Evolutionary conservation across 345 rosid genomes (phyloP), one percentile per base, ranked within the genome.

Genomic region (Aethionema arabicum): DNA sequence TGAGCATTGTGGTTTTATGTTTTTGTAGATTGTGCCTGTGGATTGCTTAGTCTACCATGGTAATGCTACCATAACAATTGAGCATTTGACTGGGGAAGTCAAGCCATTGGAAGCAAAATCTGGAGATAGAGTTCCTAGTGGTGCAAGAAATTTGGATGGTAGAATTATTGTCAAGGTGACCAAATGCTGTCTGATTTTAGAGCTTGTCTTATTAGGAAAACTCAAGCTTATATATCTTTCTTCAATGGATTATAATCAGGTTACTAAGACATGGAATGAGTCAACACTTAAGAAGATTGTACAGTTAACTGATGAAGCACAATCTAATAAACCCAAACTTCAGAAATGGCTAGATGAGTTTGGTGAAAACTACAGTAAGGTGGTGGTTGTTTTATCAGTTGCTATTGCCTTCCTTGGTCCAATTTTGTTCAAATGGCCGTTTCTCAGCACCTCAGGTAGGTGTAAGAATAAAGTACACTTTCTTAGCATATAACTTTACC

Each of bases 261-360:
- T 84, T 33, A 82, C 82, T 0, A 93, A 93, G 59, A 75, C 86
- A 9, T 93, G 99, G 97, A 84, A 84, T 63, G 96, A 93, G 41
- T 93, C 97, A 8, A 93, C 97, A 0, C 79, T 93, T 49, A 90
- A 69, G 77, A 85, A 79, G 72, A 93, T 93, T 43, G 91, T 93
- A 70, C 93, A 93, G 73, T 70, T 93, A 74, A 93, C 97, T 11
- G 96, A 93, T 74, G 97, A 93, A 82, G 99, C 97, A 39, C 97
- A 85, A 42, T 56, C 77, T 55, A 93, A 83, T 71, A 93, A 81
- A 52, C 96, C 97, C 43, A 93, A 84, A 78, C 99, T 93, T 72
- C 95, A 90, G 60, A 80, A 88, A 76, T 93, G 99, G 96, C 76
- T 93, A 43, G 99, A 93, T 76, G 97, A 93, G 64, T 93, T 93